These are phyloP conservation scores for Thielaviopsis musarum DNA, from an alignment of 2,329 filamentous ascomycete genomes.

Conservation along the genomic window DNA sequence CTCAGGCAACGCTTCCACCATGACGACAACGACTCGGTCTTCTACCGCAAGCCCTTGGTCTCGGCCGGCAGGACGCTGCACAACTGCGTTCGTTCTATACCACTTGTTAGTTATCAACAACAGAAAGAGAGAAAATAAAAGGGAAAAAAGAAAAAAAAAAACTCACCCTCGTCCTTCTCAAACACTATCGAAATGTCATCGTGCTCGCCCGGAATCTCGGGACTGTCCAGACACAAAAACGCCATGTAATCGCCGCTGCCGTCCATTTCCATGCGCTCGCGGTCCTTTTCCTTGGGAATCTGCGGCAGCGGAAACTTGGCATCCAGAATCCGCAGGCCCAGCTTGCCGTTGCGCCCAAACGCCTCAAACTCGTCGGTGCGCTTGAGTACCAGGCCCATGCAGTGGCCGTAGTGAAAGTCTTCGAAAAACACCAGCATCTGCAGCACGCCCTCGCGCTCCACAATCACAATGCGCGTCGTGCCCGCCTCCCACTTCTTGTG, in stretches of 20 bases:
- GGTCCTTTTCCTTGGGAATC: slow-evolving; percentile 32
- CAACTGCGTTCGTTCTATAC: slow-evolving; percentile 36
- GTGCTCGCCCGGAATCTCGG: slow-evolving; percentile 80
- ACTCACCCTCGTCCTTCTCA: slow-evolving; percentile 59
- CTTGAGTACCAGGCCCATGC: slow-evolving; percentile 78
- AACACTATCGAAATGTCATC: slow-evolving; percentile 81
- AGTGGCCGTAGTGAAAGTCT: slow-evolving; percentile 70
- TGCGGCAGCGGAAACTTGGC: slow-evolving; percentile 77
- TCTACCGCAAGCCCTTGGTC: slow-evolving; percentile 30
- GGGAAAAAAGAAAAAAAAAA: neutral
- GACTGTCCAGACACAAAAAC: slow-evolving; percentile 73
- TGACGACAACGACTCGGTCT: neutral
- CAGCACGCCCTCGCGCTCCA: slow-evolving; percentile 56
- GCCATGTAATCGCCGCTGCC: slow-evolving; percentile 36
- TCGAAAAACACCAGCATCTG: slow-evolving; percentile 79
- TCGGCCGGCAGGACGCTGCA: slow-evolving; percentile 36
- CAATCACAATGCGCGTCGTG: slow-evolving; percentile 63
- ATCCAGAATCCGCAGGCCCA: slow-evolving; percentile 64
- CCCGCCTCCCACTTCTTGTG: slow-evolving; percentile 87
- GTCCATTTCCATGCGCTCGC: slow-evolving; percentile 19
- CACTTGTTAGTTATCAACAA: neutral
- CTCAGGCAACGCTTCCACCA: slow-evolving; percentile 1
- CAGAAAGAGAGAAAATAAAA: too few species aligned
- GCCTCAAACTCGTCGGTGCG: slow-evolving; percentile 69
- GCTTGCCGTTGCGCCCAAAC: slow-evolving; percentile 46